Percentiles rank a stretch among this genome's conserved stretches.
Conservation (phyloP, 1,284 basidiomycete species). For the Ustilago shanxiensis region DNA sequence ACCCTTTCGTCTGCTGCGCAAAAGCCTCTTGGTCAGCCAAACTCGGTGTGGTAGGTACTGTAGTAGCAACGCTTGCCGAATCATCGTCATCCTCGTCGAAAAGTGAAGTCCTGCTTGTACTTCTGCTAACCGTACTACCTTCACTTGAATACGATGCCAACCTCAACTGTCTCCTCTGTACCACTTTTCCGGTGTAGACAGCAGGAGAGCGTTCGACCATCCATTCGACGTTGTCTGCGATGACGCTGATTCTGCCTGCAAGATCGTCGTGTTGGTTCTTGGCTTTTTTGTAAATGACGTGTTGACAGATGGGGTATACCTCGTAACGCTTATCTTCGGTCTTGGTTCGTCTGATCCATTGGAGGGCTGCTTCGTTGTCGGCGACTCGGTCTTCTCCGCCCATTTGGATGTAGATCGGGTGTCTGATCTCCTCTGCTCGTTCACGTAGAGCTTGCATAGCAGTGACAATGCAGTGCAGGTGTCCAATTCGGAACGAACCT, state of each 20-base stretch:
- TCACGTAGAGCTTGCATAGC: constrained; percentile 48
- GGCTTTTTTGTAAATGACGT: constrained; percentile 67
- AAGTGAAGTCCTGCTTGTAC: constrained; percentile 24
- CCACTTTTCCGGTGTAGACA: constrained; percentile 1
- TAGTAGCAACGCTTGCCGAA: constrained; percentile 19
- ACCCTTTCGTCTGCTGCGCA: neutral
- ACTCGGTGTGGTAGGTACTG: constrained; percentile 23
- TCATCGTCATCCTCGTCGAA: constrained; percentile 35
- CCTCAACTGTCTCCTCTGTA: constrained; percentile 24
- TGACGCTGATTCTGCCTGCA: constrained; percentile 62
- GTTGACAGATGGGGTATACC: constrained; percentile 67
- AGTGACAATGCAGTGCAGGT: constrained; percentile 53
- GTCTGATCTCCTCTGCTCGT: constrained; percentile 42
- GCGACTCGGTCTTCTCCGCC: constrained; percentile 63
- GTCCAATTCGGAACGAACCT: constrained; percentile 65
- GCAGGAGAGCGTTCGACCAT: constrained; percentile 61
- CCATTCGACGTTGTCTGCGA: constrained; percentile 67
- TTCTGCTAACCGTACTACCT: constrained; percentile 27
- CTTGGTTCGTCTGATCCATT: constrained; percentile 47
- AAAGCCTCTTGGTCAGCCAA: constrained; percentile 12
- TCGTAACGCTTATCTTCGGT: constrained; percentile 56
- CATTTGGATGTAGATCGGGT: constrained; percentile 64
- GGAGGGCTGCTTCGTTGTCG: constrained; percentile 34
- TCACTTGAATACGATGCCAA: constrained; percentile 39
- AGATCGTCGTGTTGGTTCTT: constrained; percentile 67